A percentile compares a stretch with the other conserved stretches of the same genome.
Evolutionary conservation across 1,284 basidiomycete genomes (phyloP).

Genomic region (Earliella scabrosa): DNA sequence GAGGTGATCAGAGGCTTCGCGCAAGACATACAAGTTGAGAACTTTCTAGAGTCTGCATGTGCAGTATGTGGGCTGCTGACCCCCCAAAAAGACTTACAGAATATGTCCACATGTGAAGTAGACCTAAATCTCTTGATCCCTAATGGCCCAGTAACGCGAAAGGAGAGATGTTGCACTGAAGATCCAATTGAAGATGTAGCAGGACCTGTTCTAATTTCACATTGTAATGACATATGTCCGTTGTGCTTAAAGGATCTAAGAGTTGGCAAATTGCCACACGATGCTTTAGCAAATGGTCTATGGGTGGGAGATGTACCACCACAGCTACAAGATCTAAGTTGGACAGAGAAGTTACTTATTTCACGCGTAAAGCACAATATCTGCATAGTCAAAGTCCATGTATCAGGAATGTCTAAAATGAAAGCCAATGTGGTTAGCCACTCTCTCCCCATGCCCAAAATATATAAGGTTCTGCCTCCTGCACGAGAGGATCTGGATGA

Average conservation of each 20-base stretch:
- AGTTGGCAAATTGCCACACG: background rate
- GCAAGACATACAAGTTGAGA: background rate
- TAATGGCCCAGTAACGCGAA: background rate
- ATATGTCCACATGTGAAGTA: background rate
- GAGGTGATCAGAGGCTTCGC: background rate
- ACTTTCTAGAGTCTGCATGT: constrained; percentile 12
- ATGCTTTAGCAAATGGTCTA: background rate
- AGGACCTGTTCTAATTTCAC: background rate
- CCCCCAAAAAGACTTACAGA: background rate
- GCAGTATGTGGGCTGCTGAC: constrained; percentile 12
- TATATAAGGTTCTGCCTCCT: background rate
- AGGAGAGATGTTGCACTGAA: background rate
- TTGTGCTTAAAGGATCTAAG: background rate
- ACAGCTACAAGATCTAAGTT: background rate
- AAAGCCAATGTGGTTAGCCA: background rate
- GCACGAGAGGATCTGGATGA: background rate
- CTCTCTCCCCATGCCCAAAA: no score
- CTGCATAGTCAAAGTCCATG: background rate
- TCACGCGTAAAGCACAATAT: background rate
- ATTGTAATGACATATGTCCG: background rate
- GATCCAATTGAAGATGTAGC: background rate
- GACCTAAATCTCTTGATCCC: background rate
- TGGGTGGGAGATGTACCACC: background rate
- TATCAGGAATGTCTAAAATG: background rate
- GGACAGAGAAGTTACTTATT: no score